Base-by-base conservation (phyloP, 2,329 filamentous ascomycete genomes). In the Talaromyces sp. region DNA sequence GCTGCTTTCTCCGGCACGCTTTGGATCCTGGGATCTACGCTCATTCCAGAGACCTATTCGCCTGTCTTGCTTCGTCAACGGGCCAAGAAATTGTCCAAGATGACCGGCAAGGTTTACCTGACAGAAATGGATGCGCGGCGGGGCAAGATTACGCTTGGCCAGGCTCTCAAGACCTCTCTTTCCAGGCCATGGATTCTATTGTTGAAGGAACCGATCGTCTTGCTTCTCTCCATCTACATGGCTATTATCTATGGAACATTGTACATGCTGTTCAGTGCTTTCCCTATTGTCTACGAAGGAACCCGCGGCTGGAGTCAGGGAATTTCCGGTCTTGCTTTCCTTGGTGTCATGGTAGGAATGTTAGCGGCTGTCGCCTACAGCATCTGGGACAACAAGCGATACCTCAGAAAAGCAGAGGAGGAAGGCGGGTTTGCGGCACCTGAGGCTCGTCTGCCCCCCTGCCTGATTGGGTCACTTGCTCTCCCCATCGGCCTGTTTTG, bases 1-100 rank as follows among this genome's bases (percentile, higher is more conserved):
- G 82, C 84, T 60, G 85, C 87, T 66, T 88, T 90, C 73, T 87
- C 85, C 2, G 87, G 86, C 10, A 76, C 82, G 11, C 81, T 89
- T 59, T 88, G 85, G 76, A 71, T 78, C 27, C 22, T 72, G 2
- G 74, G 74, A 24, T 62, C 72, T 1, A 62, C 73, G 1, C 61
- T 75, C 16, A 72, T 77, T 33, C 76, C 75, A 0, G 76, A 78
- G 64, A 78, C 76, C 1, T 85, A 84, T 68, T 78, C 78, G 0
- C 83, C 83, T 0, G 81, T 84, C 3, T 76, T 85, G 13, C 78
- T 87, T 33, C 79, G 82, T 63, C 80, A 77, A 61, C 82, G 83
- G 7, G 83, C 84, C 0, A 74, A 77, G 48, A 80, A 72, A 47
- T 74, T 85, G 19, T 80, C 79, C 6, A 81, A 84, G 68, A 72